Conservation (phyloP, 768 basidiomycete species). For the Phanerochaete carnosa region DNA sequence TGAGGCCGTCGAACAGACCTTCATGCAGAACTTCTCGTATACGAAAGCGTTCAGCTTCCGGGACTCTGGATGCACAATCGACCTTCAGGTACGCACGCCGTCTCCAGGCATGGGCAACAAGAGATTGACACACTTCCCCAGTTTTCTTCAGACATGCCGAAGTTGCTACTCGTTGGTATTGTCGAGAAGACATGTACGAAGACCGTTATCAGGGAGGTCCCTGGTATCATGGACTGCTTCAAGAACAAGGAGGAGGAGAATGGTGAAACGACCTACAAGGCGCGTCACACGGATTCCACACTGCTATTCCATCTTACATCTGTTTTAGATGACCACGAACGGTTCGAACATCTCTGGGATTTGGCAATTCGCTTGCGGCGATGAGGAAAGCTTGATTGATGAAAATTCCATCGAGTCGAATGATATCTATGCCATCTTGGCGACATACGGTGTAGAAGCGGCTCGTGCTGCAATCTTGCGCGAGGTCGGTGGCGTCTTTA, state of each 20-base stretch:
- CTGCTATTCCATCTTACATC: not conserved
- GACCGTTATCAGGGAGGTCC: slow-evolving; percentile 86
- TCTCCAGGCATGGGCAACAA: not conserved
- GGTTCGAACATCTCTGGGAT: slow-evolving; percentile 91
- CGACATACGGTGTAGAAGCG: slow-evolving; percentile 96
- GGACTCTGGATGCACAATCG: slow-evolving; percentile 65
- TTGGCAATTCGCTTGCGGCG: slow-evolving; percentile 64
- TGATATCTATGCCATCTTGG: slow-evolving; percentile 88
- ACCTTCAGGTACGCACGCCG: slow-evolving; percentile 68
- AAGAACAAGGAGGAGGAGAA: slow-evolving; percentile 58
- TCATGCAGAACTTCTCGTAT: slow-evolving; percentile 56
- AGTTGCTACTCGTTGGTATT: slow-evolving; percentile 90
- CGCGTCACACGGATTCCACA: slow-evolving; percentile 27
- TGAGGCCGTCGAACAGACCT: slow-evolving; percentile 44
- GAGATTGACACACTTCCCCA: slow-evolving; percentile 27
- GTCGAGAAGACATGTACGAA: slow-evolving; percentile 83
- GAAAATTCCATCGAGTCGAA: slow-evolving; percentile 87
- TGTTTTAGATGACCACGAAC: slow-evolving; percentile 72
- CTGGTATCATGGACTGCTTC: slow-evolving; percentile 87
- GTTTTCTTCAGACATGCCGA: slow-evolving; percentile 88
- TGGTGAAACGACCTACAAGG: slow-evolving; percentile 44
- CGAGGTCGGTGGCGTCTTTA: slow-evolving; percentile 91
- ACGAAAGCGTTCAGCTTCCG: slow-evolving; percentile 76
- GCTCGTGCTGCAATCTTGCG: slow-evolving; percentile 86
- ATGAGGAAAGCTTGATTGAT: slow-evolving; percentile 54